Base-by-base conservation (phyloP, 176 grass and related monocot species). In the Juncus effusus region DNA sequence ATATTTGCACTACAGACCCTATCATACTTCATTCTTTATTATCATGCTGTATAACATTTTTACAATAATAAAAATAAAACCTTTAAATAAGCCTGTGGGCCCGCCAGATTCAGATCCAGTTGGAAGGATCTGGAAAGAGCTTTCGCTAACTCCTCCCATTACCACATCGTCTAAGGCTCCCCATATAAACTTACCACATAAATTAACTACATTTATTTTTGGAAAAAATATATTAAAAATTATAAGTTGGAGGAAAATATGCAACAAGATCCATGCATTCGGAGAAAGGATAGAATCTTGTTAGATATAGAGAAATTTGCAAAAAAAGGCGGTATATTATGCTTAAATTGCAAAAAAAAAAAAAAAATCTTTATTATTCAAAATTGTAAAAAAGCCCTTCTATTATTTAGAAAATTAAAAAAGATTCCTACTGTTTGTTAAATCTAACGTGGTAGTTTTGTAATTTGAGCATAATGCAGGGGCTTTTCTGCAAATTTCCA, bases 61-160 rank as follows among this genome's bases (percentile, higher is more conserved):
- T 60, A 15, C 10, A 49, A 36, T 19, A 61, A 60, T 59, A 41
- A 74, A 51, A 60, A 67, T 47, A 51, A 78, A 75, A 89, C 94
- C 94, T 92, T 89, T 97, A 79, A 97, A 97, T 54, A 97, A 74
- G 56, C 94, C 94, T 45, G 85, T 92, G 76, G 88, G 85, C 54
- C 80, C 87, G 74, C 82, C 79, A 74, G 77, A 80, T 85, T 97
- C 94, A 70, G 74, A 86, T 60, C 94, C 94, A 72, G 82, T 82
- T 65, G 88, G 80, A 59, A 82, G 72, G 45, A 97, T 87, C 66
- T 97, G 88, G 62, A 97, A 92, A 60, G 62, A 50, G 50, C 94
- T 92, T 84, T 89, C 88, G 82, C 94, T 97, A 72, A 97, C 88
- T 78, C 88, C 94, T 67, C 94, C 88, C 88, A 97, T 97, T 63